Percentiles rank a stretch among this genome's conserved stretches.
Conservation (phyloP, 441 rosid species). For the Hypseocharis bilobata region DNA sequence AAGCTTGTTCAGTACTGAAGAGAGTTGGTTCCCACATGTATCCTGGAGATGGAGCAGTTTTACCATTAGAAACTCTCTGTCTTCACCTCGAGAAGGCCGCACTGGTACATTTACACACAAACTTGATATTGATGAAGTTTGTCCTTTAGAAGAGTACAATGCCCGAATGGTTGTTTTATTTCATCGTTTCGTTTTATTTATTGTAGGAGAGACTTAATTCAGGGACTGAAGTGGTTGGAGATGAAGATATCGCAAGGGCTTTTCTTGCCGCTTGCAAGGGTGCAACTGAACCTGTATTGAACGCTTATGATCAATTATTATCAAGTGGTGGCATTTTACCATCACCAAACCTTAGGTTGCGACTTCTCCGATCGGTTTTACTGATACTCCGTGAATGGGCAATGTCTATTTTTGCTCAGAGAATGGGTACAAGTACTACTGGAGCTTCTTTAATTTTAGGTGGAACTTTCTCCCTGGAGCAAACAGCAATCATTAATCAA, state of each 20-base stretch:
- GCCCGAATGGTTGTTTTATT: background rate
- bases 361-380: slow-evolving; percentile 67
- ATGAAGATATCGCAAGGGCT: slow-evolving; percentile 77
- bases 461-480: slow-evolving; percentile 49
- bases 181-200: slow-evolving; percentile 1
- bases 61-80: slow-evolving; percentile 74
- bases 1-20: slow-evolving; percentile 80
- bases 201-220: slow-evolving; percentile 76
- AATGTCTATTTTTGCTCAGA: slow-evolving; percentile 66
- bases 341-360: slow-evolving; percentile 69
- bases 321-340: slow-evolving; percentile 70
- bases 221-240: slow-evolving; percentile 52
- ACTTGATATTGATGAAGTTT: background rate
- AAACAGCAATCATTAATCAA: slow-evolving; percentile 48
- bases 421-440: slow-evolving; percentile 56
- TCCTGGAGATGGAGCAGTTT: slow-evolving; percentile 86
- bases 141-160: background rate
- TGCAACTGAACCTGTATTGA: slow-evolving; percentile 76
- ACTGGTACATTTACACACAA: slow-evolving; percentile 36
- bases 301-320: slow-evolving; percentile 69
- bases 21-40: slow-evolving; percentile 71
- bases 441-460: slow-evolving; percentile 66
- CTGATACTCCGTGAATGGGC: slow-evolving; percentile 92
- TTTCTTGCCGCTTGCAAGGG: slow-evolving; percentile 89
- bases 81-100: slow-evolving; percentile 96